Evolutionary conservation across 176 grass and related monocot genomes (phyloP).

Genomic region (Hordeum marinum): DNA sequence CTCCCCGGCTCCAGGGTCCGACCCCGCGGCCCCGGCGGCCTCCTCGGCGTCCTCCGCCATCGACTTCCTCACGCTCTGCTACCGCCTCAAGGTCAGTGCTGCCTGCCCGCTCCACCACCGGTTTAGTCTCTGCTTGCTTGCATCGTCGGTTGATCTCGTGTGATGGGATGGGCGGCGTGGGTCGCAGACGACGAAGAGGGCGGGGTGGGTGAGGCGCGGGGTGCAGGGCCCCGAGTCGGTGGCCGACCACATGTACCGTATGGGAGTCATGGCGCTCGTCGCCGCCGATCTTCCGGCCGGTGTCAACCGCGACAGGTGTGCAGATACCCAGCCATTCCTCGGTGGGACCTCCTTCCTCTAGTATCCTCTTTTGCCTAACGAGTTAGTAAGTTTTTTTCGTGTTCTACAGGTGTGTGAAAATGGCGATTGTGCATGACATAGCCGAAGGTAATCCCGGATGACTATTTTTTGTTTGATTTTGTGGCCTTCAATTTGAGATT

Average conservation of each 20-base stretch:
- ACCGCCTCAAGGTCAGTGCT: constrained; percentile 77
- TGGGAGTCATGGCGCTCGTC: constrained; percentile 94
- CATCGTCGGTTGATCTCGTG: not conserved
- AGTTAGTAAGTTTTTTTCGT: not conserved
- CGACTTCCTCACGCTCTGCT: constrained; percentile 95
- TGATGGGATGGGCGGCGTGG: not conserved
- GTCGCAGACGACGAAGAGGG: constrained; percentile 79
- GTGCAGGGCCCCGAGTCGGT: constrained; percentile 78
- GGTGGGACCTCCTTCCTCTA: not conserved
- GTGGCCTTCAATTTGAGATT: not conserved
- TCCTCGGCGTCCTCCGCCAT: constrained; percentile 58
- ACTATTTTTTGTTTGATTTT: not conserved
- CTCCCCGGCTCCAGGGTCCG: not conserved
- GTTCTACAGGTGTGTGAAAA: constrained; percentile 74
- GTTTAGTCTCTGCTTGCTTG: not conserved
- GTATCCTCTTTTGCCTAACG: not conserved
- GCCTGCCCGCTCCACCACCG: not conserved
- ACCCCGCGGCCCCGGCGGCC: not conserved
- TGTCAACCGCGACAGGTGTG: constrained; percentile 78
- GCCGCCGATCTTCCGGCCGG: constrained; percentile 71
- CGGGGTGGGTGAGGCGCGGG: constrained; percentile 80
- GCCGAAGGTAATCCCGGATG: constrained; percentile 59
- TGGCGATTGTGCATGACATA: constrained; percentile 95
- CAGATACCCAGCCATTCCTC: not conserved
- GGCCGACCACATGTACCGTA: constrained; percentile 98